These are phyloP conservation scores for Nakazawaea peltata DNA, from an alignment of 805 yeast genomes.

Conservation along the genomic window DNA sequence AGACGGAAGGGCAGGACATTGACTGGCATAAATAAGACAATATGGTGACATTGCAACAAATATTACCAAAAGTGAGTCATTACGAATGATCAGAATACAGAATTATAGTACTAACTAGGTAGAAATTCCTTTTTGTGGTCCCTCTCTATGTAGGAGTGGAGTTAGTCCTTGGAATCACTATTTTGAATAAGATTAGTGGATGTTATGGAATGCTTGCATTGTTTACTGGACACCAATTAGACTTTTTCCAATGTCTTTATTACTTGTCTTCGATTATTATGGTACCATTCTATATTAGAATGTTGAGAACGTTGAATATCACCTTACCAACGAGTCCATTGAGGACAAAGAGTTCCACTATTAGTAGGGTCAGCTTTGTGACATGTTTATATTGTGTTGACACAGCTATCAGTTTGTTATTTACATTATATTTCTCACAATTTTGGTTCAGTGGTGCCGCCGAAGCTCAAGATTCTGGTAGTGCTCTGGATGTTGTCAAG, in stretches of 20 bases:
- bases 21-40: no score
- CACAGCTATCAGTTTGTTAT: conserved; percentile 56
- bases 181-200: conserved; percentile 86
- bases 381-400: conserved; percentile 59
- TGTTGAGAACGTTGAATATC: conserved; percentile 34
- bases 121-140: conserved; percentile 59
- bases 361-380: conserved; percentile 55
- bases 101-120: background rate
- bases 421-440: conserved; percentile 65
- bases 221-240: conserved; percentile 83
- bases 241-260: conserved; percentile 73
- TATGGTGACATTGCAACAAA: conserved; percentile 2
- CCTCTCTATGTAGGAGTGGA: conserved; percentile 90
- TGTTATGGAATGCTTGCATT: conserved; percentile 78
- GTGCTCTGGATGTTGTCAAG: conserved; percentile 1
- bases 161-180: conserved; percentile 61
- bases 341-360: conserved; percentile 35
- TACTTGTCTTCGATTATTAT: conserved; percentile 58
- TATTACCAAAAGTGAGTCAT: conserved; percentile 9
- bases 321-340: conserved; percentile 15
- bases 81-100: background rate
- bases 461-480: conserved; percentile 15
- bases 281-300: conserved; percentile 58
- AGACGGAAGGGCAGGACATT: no score
- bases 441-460: conserved; percentile 54